Conservation (phyloP, 1,284 basidiomycete genomes). For the Coniferiporia sulphurascens region DNA sequence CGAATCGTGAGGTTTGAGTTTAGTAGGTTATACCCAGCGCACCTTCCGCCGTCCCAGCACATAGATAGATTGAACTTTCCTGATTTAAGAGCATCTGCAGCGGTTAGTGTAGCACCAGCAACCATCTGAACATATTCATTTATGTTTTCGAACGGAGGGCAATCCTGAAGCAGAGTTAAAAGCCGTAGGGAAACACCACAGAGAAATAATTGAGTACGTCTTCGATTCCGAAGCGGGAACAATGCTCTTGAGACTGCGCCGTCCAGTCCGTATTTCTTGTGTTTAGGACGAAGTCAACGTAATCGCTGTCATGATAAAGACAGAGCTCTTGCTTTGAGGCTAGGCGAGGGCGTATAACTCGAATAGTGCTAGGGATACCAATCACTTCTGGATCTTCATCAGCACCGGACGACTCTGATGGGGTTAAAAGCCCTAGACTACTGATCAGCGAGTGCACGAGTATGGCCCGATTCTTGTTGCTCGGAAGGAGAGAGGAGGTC, state of each 20-base stretch:
- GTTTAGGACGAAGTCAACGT: conserved; percentile 50
- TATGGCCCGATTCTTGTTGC: conserved; percentile 75
- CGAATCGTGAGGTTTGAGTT: not conserved
- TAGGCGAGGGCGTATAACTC: conserved; percentile 46
- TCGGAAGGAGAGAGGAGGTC: conserved; percentile 73
- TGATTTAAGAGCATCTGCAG: conserved; percentile 56
- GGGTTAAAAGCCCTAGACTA: conserved; percentile 48
- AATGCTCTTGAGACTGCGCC: conserved; percentile 12
- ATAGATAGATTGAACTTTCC: conserved; percentile 61
- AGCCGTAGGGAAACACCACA: not conserved
- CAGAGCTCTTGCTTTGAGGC: conserved; percentile 49
- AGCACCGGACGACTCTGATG: conserved; percentile 24
- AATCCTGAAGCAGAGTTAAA: conserved; percentile 55
- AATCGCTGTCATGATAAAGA: conserved; percentile 53
- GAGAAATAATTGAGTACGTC: conserved; percentile 39
- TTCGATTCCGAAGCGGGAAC: conserved; percentile 57
- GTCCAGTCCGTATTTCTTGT: conserved; percentile 23
- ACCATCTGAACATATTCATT: conserved; percentile 65
- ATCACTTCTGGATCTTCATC: conserved; percentile 16
- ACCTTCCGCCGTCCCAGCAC: conserved; percentile 83
- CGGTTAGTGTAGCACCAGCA: conserved; percentile 74
- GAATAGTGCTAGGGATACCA: conserved; percentile 24
- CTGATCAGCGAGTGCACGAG: conserved; percentile 73
- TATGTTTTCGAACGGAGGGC: conserved; percentile 72
- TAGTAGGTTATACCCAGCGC: conserved; percentile 21